Evolutionary conservation across 2,329 filamentous ascomycete species (phyloP), one percentile per base, ranked within the genome.

Genomic region (Aspergillus sp.): DNA sequence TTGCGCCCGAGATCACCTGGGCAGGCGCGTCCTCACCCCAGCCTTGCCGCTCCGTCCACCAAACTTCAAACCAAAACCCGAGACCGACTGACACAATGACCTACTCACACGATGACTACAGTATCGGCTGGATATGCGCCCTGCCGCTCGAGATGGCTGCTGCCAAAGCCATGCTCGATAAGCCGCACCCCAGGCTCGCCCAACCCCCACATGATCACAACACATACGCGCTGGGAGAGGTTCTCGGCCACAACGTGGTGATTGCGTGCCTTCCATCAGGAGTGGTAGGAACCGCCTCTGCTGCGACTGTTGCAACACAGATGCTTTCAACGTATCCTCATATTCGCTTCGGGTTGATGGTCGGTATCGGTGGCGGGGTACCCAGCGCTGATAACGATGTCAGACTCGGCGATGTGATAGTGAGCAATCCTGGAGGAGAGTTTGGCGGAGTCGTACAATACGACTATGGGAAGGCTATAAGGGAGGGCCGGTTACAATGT

Each of bases 371-470:
- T 4, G 63, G 63, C 2, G 63, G 65, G 4, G 53, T 60, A 1
- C 60, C 65, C 5, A 56, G 58, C 50, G 2, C 17, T 11, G 25
- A 31, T 7, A 43, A 28, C 50, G 65, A 64, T 63, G 61, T 66
- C 17, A 17, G 68, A 41, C n/a, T 53, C 25, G 50, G 50, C 13
- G 50, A 53, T 38, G 31, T 41, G 19, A n/a, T 53, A 7, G 50
- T 53, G 15, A 53, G 50, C 19, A 58, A 28, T 25, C 63, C 61
- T 2, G 41, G 22, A 22, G 43, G 19, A 5, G 25, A 23, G 2
- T 47, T 25, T 13, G 49, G 52, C 7, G 64, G 63, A 7, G 66
- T 69, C 13, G 25, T 69, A n/a, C 62, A 67, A 28, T 68, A 65
- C 11, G 66, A 70, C 50, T 50, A 61, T 25, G 67, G 66, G 5